Evolutionary conservation across 495 filamentous ascomycete species (phyloP), one percentile per base, ranked within the genome.

Genomic region (Aspergillus nanangensis): DNA sequence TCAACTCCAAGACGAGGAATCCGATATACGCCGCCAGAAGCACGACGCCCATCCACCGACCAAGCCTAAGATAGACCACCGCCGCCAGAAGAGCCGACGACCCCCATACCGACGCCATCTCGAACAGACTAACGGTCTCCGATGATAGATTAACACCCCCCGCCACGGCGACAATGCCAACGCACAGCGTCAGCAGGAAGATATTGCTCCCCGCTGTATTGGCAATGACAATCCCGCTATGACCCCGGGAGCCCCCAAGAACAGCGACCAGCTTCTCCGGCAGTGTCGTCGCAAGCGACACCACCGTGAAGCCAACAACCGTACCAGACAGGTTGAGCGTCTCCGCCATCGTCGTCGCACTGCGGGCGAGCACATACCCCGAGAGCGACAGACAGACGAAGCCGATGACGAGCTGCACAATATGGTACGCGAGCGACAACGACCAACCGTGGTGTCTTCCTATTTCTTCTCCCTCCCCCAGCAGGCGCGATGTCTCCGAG

Each of bases 121-220:
- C 70, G 34, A 73, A 71, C 0, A 57, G 15, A 8, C 60, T 25
- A 20, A 53, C 44, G 10, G 56, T 33, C 4, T 17, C 8, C 7
- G 25, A 11, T 11, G 11, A 7, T 29, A 11, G 25, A 29, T 29
- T 29, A 2, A 40, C 51, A 8, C 37, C 50, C n/a, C 59, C 60
- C 19, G 57, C 48, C 10, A 68, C 40, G 21, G 67, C 63, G 10
- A 71, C 31, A 21, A 77, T 49, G 4, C 77, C 77, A 18, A 70
- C 50, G 49, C 76, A 80, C 4, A 80, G 56, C 1, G 73, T 73
- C 7, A 79, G 50, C 27, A 80, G 58, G 52, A 80, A 79, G 14
- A 78, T 72, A 41, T 81, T 81, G 45, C 70, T 75, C 14, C 77
- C 76, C 20, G 70, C 77, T 9, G 74, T 77, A 21, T 66, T 76